These are phyloP conservation scores for Suhomyces vadensis DNA, from an alignment of 805 yeast genomes.

Conservation along the genomic window DNA sequence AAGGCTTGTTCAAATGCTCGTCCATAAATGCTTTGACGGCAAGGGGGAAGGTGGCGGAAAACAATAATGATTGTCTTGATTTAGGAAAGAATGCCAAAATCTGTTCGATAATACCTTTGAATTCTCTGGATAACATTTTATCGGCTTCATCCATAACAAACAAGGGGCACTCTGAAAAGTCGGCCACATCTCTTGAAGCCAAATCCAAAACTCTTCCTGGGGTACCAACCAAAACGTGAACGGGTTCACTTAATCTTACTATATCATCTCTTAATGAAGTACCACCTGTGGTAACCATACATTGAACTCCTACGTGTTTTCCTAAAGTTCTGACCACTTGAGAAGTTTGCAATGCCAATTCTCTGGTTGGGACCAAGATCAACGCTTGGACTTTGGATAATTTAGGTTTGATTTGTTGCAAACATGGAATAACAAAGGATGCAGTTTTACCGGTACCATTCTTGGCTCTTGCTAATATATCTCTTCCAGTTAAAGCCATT, in stretches of 20 bases:
- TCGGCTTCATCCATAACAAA: conserved; percentile 99
- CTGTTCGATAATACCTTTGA: conserved; percentile 83
- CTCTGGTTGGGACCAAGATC: conserved; percentile 96
- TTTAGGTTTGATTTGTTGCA: conserved; percentile 86
- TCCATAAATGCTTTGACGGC: conserved; percentile 93
- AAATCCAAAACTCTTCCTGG: conserved; percentile 97
- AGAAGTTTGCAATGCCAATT: conserved; percentile 94
- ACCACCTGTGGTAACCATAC: conserved; percentile 99
- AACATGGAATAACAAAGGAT: conserved; percentile 90
- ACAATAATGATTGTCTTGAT: conserved; percentile 73
- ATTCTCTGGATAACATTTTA: conserved; percentile 90
- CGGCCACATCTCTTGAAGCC: conserved; percentile 85
- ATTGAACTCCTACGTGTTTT: conserved; percentile 85
- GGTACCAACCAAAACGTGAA: conserved; percentile 93
- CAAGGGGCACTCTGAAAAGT: conserved; percentile 79
- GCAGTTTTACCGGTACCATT: conserved; percentile 99
- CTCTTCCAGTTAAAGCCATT: conserved; percentile 92
- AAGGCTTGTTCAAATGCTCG: conserved; percentile 84
- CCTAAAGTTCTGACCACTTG: conserved; percentile 96
- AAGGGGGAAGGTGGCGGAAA: conserved; percentile 95
- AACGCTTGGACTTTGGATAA: conserved; percentile 84
- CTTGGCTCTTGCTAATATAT: conserved; percentile 94
- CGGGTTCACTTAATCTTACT: conserved; percentile 86
- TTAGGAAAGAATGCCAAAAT: conserved; percentile 77
- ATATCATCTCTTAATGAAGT: conserved; percentile 93